These are phyloP conservation scores for Pisolithus orientalis DNA, from an alignment of 768 basidiomycete species.

Conservation along the genomic window DNA sequence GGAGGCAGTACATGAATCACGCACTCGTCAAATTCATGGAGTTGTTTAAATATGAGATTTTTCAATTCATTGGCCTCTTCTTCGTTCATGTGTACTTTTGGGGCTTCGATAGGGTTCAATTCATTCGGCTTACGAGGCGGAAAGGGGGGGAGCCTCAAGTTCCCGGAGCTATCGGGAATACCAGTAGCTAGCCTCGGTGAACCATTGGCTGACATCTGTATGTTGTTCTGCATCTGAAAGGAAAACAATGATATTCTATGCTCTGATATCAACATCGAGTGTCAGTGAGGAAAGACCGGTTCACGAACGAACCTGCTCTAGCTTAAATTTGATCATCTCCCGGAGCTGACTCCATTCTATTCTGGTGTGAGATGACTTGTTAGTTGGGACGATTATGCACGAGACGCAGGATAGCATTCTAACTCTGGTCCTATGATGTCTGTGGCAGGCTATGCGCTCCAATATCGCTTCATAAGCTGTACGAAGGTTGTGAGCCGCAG, in stretches of 20 bases:
- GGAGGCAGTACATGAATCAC: constrained; percentile 18
- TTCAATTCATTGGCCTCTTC: constrained; percentile 57
- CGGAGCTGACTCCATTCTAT: constrained; percentile 67
- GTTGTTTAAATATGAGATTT: constrained; percentile 48
- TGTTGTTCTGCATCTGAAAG: constrained; percentile 30
- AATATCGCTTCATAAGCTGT: constrained; percentile 56
- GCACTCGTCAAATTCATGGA: constrained; percentile 74
- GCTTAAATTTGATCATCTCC: constrained; percentile 65
- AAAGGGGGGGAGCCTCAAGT: constrained; percentile 69
- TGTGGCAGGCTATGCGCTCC: constrained; percentile 54
- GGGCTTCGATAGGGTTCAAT: constrained; percentile 45
- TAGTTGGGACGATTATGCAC: constrained; percentile 8
- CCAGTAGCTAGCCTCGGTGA: constrained; percentile 35
- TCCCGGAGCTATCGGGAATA: constrained; percentile 36
- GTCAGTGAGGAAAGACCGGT: background rate
- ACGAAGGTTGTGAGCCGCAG: constrained; percentile 8
- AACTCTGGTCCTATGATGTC: constrained; percentile 56
- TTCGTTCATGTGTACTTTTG: constrained; percentile 53
- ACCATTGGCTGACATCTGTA: constrained; percentile 34
- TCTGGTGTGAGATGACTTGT: constrained; percentile 29
- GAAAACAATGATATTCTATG: constrained; percentile 47
- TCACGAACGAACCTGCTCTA: constrained; percentile 46
- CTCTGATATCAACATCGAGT: background rate
- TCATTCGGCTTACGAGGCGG: constrained; percentile 49
- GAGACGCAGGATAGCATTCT: background rate